Conservation (phyloP, 2,329 filamentous ascomycete genomes). For the Colletotrichum sp. region DNA sequence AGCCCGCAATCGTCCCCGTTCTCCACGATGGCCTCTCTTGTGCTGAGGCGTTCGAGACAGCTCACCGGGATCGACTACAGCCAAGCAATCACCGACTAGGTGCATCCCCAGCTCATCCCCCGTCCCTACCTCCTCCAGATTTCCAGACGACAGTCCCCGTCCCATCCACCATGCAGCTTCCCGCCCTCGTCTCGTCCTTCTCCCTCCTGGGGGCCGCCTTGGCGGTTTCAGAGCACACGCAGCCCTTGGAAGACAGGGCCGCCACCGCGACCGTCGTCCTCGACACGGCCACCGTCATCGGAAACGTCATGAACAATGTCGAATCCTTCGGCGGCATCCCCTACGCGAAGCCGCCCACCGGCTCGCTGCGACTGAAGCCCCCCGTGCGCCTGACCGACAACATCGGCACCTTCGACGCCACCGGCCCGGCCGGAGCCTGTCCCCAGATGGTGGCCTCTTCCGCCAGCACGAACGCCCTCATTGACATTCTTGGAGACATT, state of each 20-base stretch:
- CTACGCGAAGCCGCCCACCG: slow-evolving; percentile 65
- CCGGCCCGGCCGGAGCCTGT: slow-evolving; percentile 53
- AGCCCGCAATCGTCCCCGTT: background rate
- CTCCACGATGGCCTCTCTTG: background rate
- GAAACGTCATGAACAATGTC: slow-evolving; percentile 34
- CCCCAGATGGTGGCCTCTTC: slow-evolving; percentile 57
- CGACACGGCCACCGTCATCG: slow-evolving; percentile 25
- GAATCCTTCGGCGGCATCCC: slow-evolving; percentile 69
- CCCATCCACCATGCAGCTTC: slow-evolving; percentile 1
- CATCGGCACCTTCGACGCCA: slow-evolving; percentile 59
- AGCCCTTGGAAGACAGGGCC: slow-evolving; percentile 12
- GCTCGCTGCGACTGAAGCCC: slow-evolving; percentile 62
- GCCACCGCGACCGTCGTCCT: slow-evolving; percentile 21
- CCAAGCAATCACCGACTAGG: background rate
- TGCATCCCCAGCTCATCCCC: background rate
- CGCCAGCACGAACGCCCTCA: slow-evolving; percentile 27
- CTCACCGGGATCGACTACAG: background rate
- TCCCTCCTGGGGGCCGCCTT: slow-evolving; percentile 6
- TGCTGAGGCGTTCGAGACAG: background rate
- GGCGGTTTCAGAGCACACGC: slow-evolving; percentile 2
- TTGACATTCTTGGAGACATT: slow-evolving; percentile 42
- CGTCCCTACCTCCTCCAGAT: background rate
- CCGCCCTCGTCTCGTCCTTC: slow-evolving; percentile 8
- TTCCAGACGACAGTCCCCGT: background rate
- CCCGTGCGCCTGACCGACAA: slow-evolving; percentile 55